Percentiles rank a stretch among this genome's conserved stretches.
phyloP scores from a whole-genome alignment of 805 yeast genomes.

The Alloascoidea africana region DNA sequence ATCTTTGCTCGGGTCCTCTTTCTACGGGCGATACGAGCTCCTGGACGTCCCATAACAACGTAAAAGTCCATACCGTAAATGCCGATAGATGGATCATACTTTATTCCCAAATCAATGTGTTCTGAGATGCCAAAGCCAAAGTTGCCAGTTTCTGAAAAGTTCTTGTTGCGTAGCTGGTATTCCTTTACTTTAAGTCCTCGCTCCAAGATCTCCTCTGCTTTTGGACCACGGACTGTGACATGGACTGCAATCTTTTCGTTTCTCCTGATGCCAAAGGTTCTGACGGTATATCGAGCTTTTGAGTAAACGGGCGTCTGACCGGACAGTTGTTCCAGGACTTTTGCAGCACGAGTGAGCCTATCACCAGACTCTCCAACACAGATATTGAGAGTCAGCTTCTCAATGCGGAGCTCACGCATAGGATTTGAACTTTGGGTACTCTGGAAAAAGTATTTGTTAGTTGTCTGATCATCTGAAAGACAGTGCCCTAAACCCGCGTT shows the following conservation, averaged over 20 bases:
- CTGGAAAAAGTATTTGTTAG: no score
- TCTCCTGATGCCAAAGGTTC: slow-evolving; percentile 99
- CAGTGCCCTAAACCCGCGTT: no score
- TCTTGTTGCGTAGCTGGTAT: slow-evolving; percentile 86
- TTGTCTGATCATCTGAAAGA: no score
- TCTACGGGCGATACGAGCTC: slow-evolving; percentile 89
- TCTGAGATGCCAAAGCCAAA: slow-evolving; percentile 99
- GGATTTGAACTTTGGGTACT: slow-evolving; percentile 40
- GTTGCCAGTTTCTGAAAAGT: slow-evolving; percentile 99
- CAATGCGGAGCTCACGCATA: slow-evolving; percentile 98
- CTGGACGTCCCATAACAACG: slow-evolving; percentile 99
- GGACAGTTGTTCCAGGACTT: slow-evolving; percentile 98
- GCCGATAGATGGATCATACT: slow-evolving; percentile 98
- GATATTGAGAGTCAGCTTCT: slow-evolving; percentile 98
- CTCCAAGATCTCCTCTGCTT: slow-evolving; percentile 98
- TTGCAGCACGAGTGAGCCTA: slow-evolving; percentile 99
- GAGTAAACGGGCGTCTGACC: slow-evolving; percentile 99
- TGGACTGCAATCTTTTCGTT: slow-evolving; percentile 99
- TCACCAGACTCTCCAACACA: slow-evolving; percentile 99
- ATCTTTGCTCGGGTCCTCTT: slow-evolving; percentile 83
- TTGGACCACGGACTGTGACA: slow-evolving; percentile 99
- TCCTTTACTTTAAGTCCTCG: slow-evolving; percentile 99
- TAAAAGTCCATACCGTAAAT: slow-evolving; percentile 99
- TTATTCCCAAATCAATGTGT: slow-evolving; percentile 99
- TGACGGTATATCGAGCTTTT: slow-evolving; percentile 99